Base-by-base conservation (phyloP, 305 asterid genomes). In the Solanum chacoense region DNA sequence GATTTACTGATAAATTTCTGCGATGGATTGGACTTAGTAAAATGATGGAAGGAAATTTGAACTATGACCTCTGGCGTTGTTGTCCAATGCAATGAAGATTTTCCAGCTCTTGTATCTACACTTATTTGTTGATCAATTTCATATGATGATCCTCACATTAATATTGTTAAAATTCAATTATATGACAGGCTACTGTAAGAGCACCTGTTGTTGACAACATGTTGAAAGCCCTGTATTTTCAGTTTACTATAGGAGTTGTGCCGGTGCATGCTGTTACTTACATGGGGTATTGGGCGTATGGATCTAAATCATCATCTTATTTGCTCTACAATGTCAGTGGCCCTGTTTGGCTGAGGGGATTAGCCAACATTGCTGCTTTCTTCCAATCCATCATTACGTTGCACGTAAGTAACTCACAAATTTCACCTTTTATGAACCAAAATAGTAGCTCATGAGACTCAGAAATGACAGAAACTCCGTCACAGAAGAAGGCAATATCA, bases 231-330 rank as follows among this genome's bases (percentile, higher is more conserved):
- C 94, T 97, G 40, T 95, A 93, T 90, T 97, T 96, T 80, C 98
- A 97, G 91, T 97, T 97, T 90, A 92, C 96, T 5, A 88, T 91
- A 6, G 99, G 99, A 84, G 97, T 93, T 80, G 72, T 95, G 90
- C 98, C 98, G 9, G 88, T 96, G 98, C 94, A 92, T 90, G 96
- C 97, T 4, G 92, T 97, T 88, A 93, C 95, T 34, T 96, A 95
- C 91, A 86, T 93, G 34, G 99, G 98, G 3, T 97, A 96, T 85
- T 97, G 98, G 99, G 98, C 98, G 36, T 97, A 97, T 34, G 99
- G 99, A 36, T 87, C 93, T 14, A 40, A 50, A 77, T 91, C 98
- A 20, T 93, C 96, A 3, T 73, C 95, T 45, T 97, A 96, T 94
- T 92, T 97, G 93, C 96, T 95, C 86, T 94, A 93, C 94, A 95